Evolutionary conservation across 2,329 filamentous ascomycete species (phyloP).

Genomic region (Ascochyta rabiei): DNA sequence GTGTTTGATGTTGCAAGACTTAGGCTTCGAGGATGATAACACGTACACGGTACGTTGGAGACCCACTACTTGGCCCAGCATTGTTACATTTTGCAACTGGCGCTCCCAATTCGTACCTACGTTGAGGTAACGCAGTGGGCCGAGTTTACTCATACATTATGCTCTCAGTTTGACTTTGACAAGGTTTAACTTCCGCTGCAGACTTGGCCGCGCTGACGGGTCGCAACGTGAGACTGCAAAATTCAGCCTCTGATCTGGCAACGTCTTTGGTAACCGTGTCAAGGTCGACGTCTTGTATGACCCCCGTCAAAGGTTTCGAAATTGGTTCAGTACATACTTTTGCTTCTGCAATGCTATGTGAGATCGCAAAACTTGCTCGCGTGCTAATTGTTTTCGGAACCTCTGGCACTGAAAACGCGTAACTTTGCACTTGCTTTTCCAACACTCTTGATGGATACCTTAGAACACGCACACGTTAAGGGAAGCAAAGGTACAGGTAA

Average conservation of each 20-base stretch:
- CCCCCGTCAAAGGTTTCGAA: not conserved
- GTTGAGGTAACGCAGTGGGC: too few species aligned
- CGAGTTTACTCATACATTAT: not conserved
- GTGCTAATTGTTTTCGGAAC: not conserved
- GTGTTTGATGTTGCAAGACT: not conserved
- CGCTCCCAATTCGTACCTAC: not conserved
- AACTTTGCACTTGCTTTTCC: too few species aligned
- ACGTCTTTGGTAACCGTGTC: not conserved
- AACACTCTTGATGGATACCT: too few species aligned
- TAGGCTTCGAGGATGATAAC: too few species aligned
- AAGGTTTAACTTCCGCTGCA: not conserved
- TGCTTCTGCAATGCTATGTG: not conserved
- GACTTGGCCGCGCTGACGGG: not conserved
- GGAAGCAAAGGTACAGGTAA: not conserved
- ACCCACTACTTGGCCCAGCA: not conserved
- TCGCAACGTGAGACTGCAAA: not conserved
- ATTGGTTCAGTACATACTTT: not conserved
- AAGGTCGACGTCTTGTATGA: not conserved
- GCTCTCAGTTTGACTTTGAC: not conserved
- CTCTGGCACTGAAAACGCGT: too few species aligned
- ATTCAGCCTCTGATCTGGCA: not conserved
- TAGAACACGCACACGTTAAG: not conserved
- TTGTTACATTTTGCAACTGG: not conserved
- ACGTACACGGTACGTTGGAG: not conserved
- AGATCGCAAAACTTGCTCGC: not conserved